Evolutionary conservation across 2,329 filamentous ascomycete species (phyloP).

Genomic region (Whalleya microplaca): DNA sequence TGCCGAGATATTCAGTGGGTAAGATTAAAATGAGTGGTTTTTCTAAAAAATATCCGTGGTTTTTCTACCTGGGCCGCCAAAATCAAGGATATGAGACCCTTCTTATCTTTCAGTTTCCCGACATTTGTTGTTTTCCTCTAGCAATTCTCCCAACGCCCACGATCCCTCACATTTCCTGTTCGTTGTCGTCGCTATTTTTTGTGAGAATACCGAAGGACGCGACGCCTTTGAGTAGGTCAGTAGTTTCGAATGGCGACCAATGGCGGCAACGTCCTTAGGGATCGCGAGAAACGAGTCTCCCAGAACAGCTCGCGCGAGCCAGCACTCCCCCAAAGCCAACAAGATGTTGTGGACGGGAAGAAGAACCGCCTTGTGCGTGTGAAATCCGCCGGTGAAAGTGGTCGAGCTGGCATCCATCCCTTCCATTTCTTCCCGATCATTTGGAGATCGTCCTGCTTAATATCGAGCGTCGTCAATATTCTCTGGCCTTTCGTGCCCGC

Average conservation of each 20-base stretch:
- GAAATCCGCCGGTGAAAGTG: conserved; percentile 63
- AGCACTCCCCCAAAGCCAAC: conserved; percentile 31
- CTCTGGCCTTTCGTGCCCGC: conserved; percentile 77
- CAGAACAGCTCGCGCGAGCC: conserved; percentile 25
- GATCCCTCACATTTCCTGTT: background rate
- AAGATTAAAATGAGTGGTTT: no score
- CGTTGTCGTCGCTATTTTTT: background rate
- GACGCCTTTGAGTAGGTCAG: background rate
- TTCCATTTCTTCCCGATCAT: conserved; percentile 65
- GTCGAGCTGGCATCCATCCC: conserved; percentile 67
- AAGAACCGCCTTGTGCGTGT: conserved; percentile 32
- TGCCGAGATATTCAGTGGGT: no score
- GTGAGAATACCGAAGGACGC: no score
- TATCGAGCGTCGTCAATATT: conserved; percentile 69
- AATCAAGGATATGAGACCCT: background rate
- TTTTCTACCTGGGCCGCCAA: background rate
- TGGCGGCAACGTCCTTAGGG: conserved; percentile 6
- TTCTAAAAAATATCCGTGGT: no score
- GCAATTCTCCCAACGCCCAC: background rate
- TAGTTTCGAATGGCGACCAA: conserved; percentile 12
- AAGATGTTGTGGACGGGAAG: conserved; percentile 26
- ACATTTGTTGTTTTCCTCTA: background rate
- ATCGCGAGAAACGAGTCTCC: conserved; percentile 27
- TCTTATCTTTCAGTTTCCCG: background rate
- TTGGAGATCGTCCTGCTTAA: conserved; percentile 64